Percentiles rank a stretch among this genome's conserved stretches.
phyloP scores from a whole-genome alignment of 495 filamentous ascomycete species.

The Aspergillus biplanus region DNA sequence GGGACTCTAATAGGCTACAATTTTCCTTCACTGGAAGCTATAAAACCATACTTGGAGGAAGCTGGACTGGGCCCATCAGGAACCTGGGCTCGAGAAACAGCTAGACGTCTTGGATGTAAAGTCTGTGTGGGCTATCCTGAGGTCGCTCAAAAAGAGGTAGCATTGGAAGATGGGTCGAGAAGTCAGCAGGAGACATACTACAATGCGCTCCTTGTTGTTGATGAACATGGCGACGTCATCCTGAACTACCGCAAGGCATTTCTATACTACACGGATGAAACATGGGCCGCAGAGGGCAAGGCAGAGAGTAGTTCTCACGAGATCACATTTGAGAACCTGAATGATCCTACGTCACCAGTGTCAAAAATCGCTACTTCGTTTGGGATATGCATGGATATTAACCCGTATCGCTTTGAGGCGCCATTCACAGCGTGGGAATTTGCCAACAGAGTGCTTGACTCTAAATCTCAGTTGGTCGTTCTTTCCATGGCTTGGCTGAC shows the following conservation, averaged over 20 bases:
- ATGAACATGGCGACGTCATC: constrained; percentile 68
- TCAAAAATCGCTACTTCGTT: constrained; percentile 62
- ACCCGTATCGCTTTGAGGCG: constrained; percentile 75
- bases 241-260: constrained; percentile 88
- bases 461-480: constrained; percentile 70
- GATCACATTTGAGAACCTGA: constrained; percentile 33
- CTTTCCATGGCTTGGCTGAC: constrained; percentile 91
- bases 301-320: constrained; percentile 54
- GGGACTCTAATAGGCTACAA: constrained; percentile 72
- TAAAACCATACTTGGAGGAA: constrained; percentile 80
- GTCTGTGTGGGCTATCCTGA: constrained; percentile 95
- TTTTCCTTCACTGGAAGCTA: constrained; percentile 76
- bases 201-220: constrained; percentile 85
- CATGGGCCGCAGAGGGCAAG: constrained; percentile 81
- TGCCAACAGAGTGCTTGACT: constrained; percentile 72
- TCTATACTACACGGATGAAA: constrained; percentile 90
- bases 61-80: constrained; percentile 72
- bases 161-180: constrained; percentile 8
- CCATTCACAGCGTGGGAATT: constrained; percentile 85
- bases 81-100: constrained; percentile 77
- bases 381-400: constrained; percentile 83
- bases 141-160: constrained; percentile 29
- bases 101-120: constrained; percentile 70
- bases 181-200: constrained; percentile 56
- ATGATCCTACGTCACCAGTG: constrained; percentile 16